phyloP scores from a whole-genome alignment of 2,329 filamentous ascomycete species.

The Ophiognomonia clavigignenti-juglandacearum region DNA sequence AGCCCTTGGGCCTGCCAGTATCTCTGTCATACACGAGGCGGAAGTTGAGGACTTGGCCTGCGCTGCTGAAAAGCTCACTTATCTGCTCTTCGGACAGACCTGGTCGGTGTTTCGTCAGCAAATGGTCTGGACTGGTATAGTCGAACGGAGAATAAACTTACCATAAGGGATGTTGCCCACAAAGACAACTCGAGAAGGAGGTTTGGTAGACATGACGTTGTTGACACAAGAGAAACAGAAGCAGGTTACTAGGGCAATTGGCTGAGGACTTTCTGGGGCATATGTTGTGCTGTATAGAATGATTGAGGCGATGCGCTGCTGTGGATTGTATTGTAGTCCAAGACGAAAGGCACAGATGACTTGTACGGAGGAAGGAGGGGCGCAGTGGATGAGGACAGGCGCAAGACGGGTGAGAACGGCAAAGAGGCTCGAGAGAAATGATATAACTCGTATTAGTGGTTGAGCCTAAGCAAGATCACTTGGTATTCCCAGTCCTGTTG shows the following conservation, averaged over 20 bases:
- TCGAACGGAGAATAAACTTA: no score
- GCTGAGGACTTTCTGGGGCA: no score
- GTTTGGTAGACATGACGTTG: constrained; percentile 64
- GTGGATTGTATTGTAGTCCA: background rate
- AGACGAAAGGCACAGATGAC: background rate
- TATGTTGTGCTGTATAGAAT: no score
- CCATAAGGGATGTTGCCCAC: constrained; percentile 85
- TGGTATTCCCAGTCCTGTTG: no score
- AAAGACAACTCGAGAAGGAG: constrained; percentile 74
- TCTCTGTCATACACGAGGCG: constrained; percentile 93
- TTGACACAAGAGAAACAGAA: background rate
- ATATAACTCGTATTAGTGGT: no score
- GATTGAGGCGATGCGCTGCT: no score
- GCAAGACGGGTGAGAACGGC: background rate
- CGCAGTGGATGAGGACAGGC: background rate
- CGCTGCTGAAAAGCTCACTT: constrained; percentile 84
- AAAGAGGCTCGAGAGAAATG: no score
- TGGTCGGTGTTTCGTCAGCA: constrained; percentile 39
- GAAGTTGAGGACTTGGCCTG: constrained; percentile 87
- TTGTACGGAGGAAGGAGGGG: background rate
- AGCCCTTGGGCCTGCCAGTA: constrained; percentile 90
- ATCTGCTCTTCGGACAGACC: constrained; percentile 96
- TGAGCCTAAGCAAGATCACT: no score
- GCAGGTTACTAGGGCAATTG: no score
- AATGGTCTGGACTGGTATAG: constrained; percentile 6